Base-by-base conservation (phyloP, 2,329 filamentous ascomycete genomes). In the Apiospora hydei region DNA sequence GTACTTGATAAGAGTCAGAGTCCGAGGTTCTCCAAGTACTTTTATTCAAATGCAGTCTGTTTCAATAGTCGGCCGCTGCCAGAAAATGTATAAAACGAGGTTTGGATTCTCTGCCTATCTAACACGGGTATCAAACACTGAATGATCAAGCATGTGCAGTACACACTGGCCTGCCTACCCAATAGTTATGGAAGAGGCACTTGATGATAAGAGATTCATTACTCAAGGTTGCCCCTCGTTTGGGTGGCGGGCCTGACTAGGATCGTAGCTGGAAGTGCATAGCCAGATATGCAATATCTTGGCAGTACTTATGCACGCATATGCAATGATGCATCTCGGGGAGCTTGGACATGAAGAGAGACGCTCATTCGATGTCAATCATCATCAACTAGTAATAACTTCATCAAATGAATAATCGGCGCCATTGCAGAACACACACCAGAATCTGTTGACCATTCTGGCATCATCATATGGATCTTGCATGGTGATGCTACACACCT, bases 331-430 rank as follows among this genome's bases (percentile, higher is more conserved):
- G 57, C 34, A 64, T 64, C 34, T 21, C 30, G 13, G 18, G 51
- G 57, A 64, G 57, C 57, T 64, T 64, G 34, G 57, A 41, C 57
- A 21, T 64, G 34, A n/a, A 41, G 57, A 64, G 26, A 30, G 26
- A 30, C 57, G 30, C 57, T n/a, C 57, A 64, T 64, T 64, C 34
- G 41, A 64, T n/a, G 34, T 21, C 57, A 41, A 41, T 13, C 30
- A 41, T 64, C 34, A 64, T 64, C 34, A 41, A 41, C 57, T 64
- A 64, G 21, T 14, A 41, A 41, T 18, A n/a, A 64, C 5, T 14
- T 34, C 34, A 64, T 64, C 57, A 64, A 64, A 24, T 18, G n/a
- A 24, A 41, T 34, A 0, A 64, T 41, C 21, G 18, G 34, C 16
- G 10, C 30, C 34, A 24, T 41, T 34, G 21, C 57, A 18, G 41